phyloP scores from a whole-genome alignment of 192 early-diverging fungal genomes.

The Globomyces pollinis-pini region DNA sequence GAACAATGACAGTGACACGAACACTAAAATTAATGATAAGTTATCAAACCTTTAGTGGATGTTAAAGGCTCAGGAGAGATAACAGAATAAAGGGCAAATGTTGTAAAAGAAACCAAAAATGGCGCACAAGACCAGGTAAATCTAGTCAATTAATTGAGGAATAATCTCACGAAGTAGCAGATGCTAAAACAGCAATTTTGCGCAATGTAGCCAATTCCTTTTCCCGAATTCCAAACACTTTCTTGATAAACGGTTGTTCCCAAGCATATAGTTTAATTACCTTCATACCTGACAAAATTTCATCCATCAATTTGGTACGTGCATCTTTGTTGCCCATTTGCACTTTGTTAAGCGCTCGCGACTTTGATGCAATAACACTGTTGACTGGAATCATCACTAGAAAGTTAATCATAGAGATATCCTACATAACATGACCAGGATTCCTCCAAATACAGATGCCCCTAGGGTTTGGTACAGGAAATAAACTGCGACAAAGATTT shows the following conservation, averaged over 20 bases:
- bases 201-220: conserved; percentile 68
- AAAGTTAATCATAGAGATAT: no score
- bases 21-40: conserved; percentile 40
- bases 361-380: conserved; percentile 50
- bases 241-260: conserved; percentile 73
- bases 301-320: conserved; percentile 69
- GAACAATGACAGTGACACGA: conserved; percentile 86
- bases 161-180: no score
- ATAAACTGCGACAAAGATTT: conserved; percentile 65
- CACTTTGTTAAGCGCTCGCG: conserved; percentile 60
- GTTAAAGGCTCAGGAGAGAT: conserved; percentile 54
- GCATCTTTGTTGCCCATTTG: conserved; percentile 85
- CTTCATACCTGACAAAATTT: conserved; percentile 82
- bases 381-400: conserved; percentile 77
- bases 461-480: conserved; percentile 78
- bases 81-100: conserved; percentile 69
- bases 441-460: conserved; percentile 74
- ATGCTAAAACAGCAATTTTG: conserved; percentile 61
- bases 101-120: conserved; percentile 78
- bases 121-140: conserved; percentile 80
- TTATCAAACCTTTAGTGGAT: conserved; percentile 39
- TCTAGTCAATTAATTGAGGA: conserved; percentile 11
- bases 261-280: conserved; percentile 97
- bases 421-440: conserved; percentile 73
- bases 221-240: conserved; percentile 60